Evolutionary conservation across 1,284 basidiomycete species (phyloP).

Genomic region (Grifola frondosa): DNA sequence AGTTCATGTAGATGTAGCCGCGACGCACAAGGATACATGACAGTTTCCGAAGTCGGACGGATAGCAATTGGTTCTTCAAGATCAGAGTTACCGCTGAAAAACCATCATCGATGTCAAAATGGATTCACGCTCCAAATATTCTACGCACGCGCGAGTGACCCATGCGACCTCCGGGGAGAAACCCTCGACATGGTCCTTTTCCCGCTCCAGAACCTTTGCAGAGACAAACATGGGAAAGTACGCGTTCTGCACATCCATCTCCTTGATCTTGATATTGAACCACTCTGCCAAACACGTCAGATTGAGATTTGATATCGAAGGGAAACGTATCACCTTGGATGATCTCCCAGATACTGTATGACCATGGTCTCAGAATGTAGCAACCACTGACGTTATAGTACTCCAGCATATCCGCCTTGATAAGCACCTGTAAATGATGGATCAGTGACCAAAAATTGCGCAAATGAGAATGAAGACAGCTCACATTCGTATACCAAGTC

Average conservation of each 20-base stretch:
- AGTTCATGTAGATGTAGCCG: background rate
- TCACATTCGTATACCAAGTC: slow-evolving; percentile 90
- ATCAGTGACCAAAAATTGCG: no score
- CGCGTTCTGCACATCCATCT: slow-evolving; percentile 93
- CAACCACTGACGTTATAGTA: slow-evolving; percentile 99
- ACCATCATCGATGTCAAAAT: no score
- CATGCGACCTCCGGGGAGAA: slow-evolving; percentile 99
- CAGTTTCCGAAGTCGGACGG: slow-evolving; percentile 96
- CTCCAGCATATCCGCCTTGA: slow-evolving; percentile 99
- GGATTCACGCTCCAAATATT: background rate
- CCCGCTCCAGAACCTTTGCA: slow-evolving; percentile 87
- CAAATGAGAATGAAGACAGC: no score
- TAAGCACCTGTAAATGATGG: no score
- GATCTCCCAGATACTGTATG: slow-evolving; percentile 94
- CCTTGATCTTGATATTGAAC: slow-evolving; percentile 93
- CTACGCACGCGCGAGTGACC: slow-evolving; percentile 91
- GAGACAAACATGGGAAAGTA: slow-evolving; percentile 99
- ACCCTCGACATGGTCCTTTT: slow-evolving; percentile 99
- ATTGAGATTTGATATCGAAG: background rate
- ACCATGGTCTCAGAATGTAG: slow-evolving; percentile 98
- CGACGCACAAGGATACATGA: slow-evolving; percentile 91
- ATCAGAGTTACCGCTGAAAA: slow-evolving; percentile 80
- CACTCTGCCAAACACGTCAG: slow-evolving; percentile 55
- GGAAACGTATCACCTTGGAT: slow-evolving; percentile 71
- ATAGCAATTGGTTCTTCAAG: slow-evolving; percentile 98